These are phyloP conservation scores for Crithidia expoeki DNA, from an alignment of 208 protist species.

Conservation along the genomic window DNA sequence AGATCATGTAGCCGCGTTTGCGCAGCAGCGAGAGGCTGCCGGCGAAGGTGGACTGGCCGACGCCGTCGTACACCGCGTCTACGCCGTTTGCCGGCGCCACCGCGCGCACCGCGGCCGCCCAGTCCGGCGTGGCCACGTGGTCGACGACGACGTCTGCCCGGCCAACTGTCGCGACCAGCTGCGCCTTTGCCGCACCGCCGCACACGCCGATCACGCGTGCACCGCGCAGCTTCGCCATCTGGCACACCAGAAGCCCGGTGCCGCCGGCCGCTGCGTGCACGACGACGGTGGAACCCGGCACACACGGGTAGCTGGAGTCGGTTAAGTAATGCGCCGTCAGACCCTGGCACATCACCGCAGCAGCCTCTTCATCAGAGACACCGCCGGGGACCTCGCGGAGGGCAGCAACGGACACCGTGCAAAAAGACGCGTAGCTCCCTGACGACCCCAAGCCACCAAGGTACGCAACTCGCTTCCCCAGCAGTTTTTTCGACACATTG, in stretches of 20 bases:
- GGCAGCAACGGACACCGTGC: conserved; percentile 26
- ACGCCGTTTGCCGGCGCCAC: conserved; percentile 51
- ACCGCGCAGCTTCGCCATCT: conserved; percentile 92
- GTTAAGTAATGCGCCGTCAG: conserved; percentile 92
- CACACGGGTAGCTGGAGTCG: conserved; percentile 58
- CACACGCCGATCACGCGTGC: conserved; percentile 91
- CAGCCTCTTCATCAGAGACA: conserved; percentile 55
- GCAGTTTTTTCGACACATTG: conserved; percentile 7
- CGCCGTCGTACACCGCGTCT: conserved; percentile 91
- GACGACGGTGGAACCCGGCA: conserved; percentile 51
- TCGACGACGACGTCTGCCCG: conserved; percentile 77
- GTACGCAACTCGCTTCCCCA: conserved; percentile 83
- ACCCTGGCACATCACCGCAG: conserved; percentile 76
- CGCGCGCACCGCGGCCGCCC: conserved; percentile 50
- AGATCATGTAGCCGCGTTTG: conserved; percentile 82
- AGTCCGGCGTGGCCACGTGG: conserved; percentile 58
- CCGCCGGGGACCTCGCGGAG: conserved; percentile 47
- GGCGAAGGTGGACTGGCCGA: conserved; percentile 82
- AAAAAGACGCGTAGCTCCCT: conserved; percentile 77
- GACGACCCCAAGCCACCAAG: conserved; percentile 34
- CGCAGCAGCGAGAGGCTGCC: conserved; percentile 71
- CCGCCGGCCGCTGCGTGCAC: conserved; percentile 92
- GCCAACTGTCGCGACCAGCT: conserved; percentile 52
- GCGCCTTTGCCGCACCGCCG: conserved; percentile 69
- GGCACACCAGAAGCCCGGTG: conserved; percentile 79